Evolutionary conservation across 2,329 filamentous ascomycete species (phyloP), one percentile per base, ranked within the genome.

Genomic region (Diaporthe velutina): DNA sequence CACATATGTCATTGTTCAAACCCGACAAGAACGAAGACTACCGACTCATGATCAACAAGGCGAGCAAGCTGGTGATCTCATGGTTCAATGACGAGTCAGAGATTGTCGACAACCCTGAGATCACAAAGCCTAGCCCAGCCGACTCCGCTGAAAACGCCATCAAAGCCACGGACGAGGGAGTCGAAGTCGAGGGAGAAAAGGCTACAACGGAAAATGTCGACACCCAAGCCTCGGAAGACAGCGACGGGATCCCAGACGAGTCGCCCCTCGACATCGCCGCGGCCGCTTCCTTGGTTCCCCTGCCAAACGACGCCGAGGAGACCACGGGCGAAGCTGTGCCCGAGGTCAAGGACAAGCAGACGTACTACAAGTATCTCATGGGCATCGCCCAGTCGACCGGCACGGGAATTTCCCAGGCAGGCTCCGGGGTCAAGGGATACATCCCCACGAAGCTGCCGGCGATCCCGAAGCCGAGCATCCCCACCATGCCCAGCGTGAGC

Each of bases 1-100:
- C 94, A 1, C 95, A 97, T 79, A 89, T 91, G 81, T 88, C 85
- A 78, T 85, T 94, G 87, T 94, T 94, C 79, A 86, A 86, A 55
- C 88, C 89, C 0, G 86, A 88, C 74, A 90, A 88, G 77, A 92
- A 94, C 78, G 85, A 88, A 10, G 89, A 89, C 1, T 94, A 94
- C 77, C 90, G 92, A 75, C 85, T 85, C 8, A 92, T 94, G 88
- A 87, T 88, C 22, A 88, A 90, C 54, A 83, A 88, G 55, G 89
- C 92, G 2, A 89, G 89, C 54, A 87, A 89, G 75, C 82, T 91
- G 58, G 86, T 92, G 4, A 85, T 89, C 3, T 83, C 85, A 40
- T 94, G 92, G 92, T 89, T 89, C 77, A 80, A 83, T 12, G 85
- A 84, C 73, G 85, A 89, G 25, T 84, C 83, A 9, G 81, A 82